phyloP scores from a whole-genome alignment of 257 asterid genomes.

The Petunia axillaris region DNA sequence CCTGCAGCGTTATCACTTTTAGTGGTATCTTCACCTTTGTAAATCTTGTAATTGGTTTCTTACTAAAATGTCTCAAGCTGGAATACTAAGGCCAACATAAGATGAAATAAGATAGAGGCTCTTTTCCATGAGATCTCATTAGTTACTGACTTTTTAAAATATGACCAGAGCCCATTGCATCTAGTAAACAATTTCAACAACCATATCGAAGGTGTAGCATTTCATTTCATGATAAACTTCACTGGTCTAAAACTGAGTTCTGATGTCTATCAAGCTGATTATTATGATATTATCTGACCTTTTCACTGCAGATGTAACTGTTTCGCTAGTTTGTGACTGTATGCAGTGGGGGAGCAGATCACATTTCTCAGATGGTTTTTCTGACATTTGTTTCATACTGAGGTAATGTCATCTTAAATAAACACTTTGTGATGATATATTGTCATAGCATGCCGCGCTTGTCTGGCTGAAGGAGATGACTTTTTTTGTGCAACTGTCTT shows the following conservation, averaged over 20 bases:
- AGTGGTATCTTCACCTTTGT: too few relatives aligned
- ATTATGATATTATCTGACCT: not conserved
- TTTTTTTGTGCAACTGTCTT: too few relatives aligned
- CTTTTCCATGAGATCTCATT: not conserved
- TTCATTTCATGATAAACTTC: not conserved
- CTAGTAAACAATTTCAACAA: not conserved
- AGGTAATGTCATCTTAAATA: not conserved
- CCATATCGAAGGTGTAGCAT: not conserved
- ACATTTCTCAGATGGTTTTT: constrained; percentile 11
- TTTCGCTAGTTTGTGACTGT: not conserved
- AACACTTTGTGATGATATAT: too few relatives aligned
- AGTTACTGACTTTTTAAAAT: not conserved
- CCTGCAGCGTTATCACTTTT: too few relatives aligned
- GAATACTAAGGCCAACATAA: not conserved
- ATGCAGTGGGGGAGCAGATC: constrained; percentile 16
- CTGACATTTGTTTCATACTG: not conserved
- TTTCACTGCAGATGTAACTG: constrained; percentile 9
- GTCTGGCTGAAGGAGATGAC: too few relatives aligned
- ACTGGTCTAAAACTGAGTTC: not conserved
- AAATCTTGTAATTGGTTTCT: too few relatives aligned
- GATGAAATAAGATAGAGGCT: not conserved
- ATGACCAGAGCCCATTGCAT: not conserved
- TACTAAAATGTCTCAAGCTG: too few relatives aligned
- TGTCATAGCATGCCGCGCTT: too few relatives aligned
- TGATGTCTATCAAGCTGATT: not conserved